These are phyloP conservation scores for Antarctomyces pellizariae DNA, from an alignment of 495 filamentous ascomycete genomes.

Conservation along the genomic window DNA sequence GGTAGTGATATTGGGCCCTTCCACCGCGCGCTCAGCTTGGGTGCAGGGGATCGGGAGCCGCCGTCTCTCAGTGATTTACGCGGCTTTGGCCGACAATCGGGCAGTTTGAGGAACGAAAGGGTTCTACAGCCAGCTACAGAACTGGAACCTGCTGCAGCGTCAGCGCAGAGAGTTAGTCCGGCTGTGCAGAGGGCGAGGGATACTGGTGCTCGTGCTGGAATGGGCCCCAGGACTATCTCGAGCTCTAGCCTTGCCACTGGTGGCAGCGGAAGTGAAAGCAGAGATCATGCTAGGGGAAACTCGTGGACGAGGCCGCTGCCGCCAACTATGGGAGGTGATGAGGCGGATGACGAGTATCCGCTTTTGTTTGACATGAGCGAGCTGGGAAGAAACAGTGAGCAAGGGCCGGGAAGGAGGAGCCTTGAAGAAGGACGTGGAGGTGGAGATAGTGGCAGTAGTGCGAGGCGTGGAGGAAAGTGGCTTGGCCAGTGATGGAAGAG, in stretches of 20 bases:
- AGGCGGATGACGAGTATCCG: constrained; percentile 54
- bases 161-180: too few relatives aligned
- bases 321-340: constrained; percentile 21
- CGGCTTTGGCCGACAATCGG: constrained; percentile 21
- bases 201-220: constrained; percentile 15
- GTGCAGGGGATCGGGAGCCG: constrained; percentile 38
- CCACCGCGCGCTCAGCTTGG: constrained; percentile 56
- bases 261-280: constrained; percentile 29
- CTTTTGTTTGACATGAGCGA: constrained; percentile 79
- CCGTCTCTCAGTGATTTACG: constrained; percentile 32
- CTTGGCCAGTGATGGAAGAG: too few relatives aligned
- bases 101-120: constrained; percentile 9
- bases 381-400: constrained; percentile 33
- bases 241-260: constrained; percentile 22
- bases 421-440: constrained; percentile 41
- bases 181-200: too few relatives aligned
- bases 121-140: too few relatives aligned
- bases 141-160: too few relatives aligned
- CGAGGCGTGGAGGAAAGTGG: too few relatives aligned
- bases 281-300: constrained; percentile 21
- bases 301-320: too few relatives aligned
- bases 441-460: constrained; percentile 19
- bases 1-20: constrained; percentile 36
- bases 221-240: constrained; percentile 14
- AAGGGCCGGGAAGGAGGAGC: constrained; percentile 44